Base-by-base conservation (phyloP, 306 rosid genomes). In the Pterocarpus macrocarpus region DNA sequence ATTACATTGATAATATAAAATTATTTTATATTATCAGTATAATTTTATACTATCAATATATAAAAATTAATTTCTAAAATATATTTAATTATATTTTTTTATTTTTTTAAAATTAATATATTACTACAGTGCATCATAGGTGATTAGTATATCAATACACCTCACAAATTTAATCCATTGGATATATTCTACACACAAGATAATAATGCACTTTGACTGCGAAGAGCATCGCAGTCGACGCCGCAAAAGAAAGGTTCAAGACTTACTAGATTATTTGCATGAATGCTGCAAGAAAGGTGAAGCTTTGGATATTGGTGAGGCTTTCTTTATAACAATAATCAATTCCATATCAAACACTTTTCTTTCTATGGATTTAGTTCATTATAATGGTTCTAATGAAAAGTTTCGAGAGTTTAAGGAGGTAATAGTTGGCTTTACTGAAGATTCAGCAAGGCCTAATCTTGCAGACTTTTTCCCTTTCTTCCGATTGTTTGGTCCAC, bases 301-400 rank as follows among this genome's bases (percentile, higher is more conserved):
- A 49, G 83, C 78, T 22, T 61, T 80, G n/a, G 75, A 84, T 34
- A 39, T 87, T 61, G 80, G 88, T 7, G 75, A 50, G 61, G 86
- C 82, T 11, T n/a, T 56, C 5, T 76, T 87, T 43, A 44, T 16
- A 28, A 70, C 83, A 0, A 5, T 68, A 0, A 80, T 87, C 12
- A 84, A 85, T 63, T 64, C 85, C 14, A 36, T 87, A 6, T 82
- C 88, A 5, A 77, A 77, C 56, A 87, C 90, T 33, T 41, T 82
- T 3, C 71, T 87, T 41, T 84, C 90, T 0, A 49, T 15, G 70
- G 88, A 84, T 69, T 71, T 76, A 35, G 80, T 45, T 12, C 49
- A 44, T 10, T 68, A 53, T 1, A 38, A 5, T 55, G 61, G 28
- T 55, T 45, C 4, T 3, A 34, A 36, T 10, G 8, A 13, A 2